These are phyloP conservation scores for Arthrinium phaeospermum DNA, from an alignment of 2,329 filamentous ascomycete species.

Conservation along the genomic window DNA sequence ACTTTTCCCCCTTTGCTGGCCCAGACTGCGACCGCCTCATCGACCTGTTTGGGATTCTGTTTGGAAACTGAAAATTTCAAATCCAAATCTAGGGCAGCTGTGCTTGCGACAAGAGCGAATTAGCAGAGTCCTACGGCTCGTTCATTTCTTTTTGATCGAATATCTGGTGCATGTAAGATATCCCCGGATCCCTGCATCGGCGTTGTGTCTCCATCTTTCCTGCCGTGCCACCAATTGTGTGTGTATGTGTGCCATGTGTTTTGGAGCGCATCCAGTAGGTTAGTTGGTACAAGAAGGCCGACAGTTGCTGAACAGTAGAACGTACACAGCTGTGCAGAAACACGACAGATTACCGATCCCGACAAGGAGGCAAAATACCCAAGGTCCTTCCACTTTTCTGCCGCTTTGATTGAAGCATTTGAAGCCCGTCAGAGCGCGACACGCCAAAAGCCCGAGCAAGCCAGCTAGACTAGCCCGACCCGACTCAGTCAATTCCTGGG, in stretches of 20 bases:
- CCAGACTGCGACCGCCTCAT: not conserved
- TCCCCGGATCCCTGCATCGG: conserved; percentile 8
- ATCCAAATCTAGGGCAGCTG: not conserved
- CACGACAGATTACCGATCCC: not conserved
- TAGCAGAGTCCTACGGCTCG: not conserved
- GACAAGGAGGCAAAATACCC: not conserved
- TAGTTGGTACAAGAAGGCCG: not conserved
- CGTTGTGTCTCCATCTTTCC: conserved; percentile 11
- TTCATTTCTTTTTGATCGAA: conserved; percentile 10
- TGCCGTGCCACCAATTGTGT: conserved; percentile 8
- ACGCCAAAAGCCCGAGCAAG: conserved; percentile 6
- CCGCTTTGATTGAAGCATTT: conserved; percentile 11
- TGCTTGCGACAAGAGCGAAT: conserved; percentile 6
- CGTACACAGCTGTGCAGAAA: conserved; percentile 12
- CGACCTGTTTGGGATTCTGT: not conserved
- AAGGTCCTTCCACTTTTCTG: not conserved
- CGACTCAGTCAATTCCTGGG: conserved; percentile 7
- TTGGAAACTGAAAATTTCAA: not conserved
- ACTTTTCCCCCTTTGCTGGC: not conserved
- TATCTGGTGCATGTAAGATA: conserved; percentile 8
- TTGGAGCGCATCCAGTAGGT: not conserved
- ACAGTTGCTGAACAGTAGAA: not conserved
- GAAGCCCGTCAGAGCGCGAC: conserved; percentile 4
- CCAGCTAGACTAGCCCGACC: not conserved
- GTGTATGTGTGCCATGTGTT: not conserved